These are phyloP conservation scores for Boletus tylopilopsis DNA, from an alignment of 768 basidiomycete genomes.

Conservation along the genomic window DNA sequence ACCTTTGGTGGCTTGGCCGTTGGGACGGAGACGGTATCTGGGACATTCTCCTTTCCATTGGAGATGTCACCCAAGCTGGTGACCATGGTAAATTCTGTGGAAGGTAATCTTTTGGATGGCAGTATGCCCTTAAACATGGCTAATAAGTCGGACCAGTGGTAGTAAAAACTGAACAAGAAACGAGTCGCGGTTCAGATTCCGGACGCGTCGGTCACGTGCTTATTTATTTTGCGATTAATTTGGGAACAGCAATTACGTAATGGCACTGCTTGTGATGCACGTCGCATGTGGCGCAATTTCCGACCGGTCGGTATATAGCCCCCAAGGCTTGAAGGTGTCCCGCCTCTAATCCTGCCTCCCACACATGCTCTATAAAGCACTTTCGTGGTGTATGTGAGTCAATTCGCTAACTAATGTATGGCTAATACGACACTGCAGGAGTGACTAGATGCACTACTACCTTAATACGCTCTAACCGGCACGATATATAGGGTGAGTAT, in stretches of 20 bases:
- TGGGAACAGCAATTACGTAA: slow-evolving; percentile 16
- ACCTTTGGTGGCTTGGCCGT: slow-evolving; percentile 28
- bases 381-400: slow-evolving; percentile 4
- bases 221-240: slow-evolving; percentile 24
- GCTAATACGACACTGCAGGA: slow-evolving; percentile 12
- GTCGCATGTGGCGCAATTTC: slow-evolving; percentile 29
- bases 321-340: slow-evolving; percentile 1
- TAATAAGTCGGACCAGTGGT: slow-evolving; percentile 4
- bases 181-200: slow-evolving; percentile 28
- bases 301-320: slow-evolving; percentile 31
- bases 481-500: slow-evolving; percentile 16
- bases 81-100: slow-evolving; percentile 71
- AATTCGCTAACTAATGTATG: background rate
- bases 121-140: slow-evolving; percentile 81
- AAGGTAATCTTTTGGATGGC: slow-evolving; percentile 61
- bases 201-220: slow-evolving; percentile 33
- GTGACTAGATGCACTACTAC: slow-evolving; percentile 17
- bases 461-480: slow-evolving; percentile 2
- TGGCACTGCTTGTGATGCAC: slow-evolving; percentile 6
- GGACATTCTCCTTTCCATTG: slow-evolving; percentile 69
- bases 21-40: slow-evolving; percentile 34
- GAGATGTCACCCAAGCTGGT: slow-evolving; percentile 47
- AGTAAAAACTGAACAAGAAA: background rate
- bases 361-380: background rate
- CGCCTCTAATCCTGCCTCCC: background rate